phyloP scores from a whole-genome alignment of 2,329 filamentous ascomycete genomes.

The Nothomitra cinnamomea region DNA sequence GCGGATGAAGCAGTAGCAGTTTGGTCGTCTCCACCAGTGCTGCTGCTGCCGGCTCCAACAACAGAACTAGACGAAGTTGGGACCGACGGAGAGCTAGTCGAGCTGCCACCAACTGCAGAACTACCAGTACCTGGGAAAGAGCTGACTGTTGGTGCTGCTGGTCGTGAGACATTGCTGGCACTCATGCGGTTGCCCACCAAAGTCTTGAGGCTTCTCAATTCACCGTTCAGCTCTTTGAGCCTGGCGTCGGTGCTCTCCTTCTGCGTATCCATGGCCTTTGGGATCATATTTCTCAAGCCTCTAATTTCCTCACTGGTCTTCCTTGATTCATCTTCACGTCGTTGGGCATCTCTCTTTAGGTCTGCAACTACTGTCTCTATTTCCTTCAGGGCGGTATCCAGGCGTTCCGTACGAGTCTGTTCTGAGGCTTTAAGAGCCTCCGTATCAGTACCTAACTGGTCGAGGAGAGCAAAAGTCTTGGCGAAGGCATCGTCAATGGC shows the following conservation, averaged over 20 bases:
- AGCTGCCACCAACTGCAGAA: not conserved
- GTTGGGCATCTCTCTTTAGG: slow-evolving; percentile 63
- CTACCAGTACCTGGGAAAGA: not conserved
- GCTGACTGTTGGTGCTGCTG: not conserved
- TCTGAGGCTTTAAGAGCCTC: slow-evolving; percentile 75
- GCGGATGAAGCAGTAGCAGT: not conserved
- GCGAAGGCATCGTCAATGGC: slow-evolving; percentile 87
- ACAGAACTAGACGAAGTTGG: not conserved
- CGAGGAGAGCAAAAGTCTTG: slow-evolving; percentile 75
- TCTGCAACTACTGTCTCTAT: slow-evolving; percentile 70
- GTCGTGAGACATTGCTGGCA: slow-evolving; percentile 13
- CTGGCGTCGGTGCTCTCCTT: slow-evolving; percentile 68
- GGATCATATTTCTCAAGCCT: slow-evolving; percentile 66
- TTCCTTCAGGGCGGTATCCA: slow-evolving; percentile 68
- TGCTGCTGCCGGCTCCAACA: not conserved
- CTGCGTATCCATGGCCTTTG: slow-evolving; percentile 74
- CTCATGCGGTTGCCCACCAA: slow-evolving; percentile 51
- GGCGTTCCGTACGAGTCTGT: slow-evolving; percentile 61
- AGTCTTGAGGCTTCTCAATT: slow-evolving; percentile 84
- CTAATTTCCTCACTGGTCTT: slow-evolving; percentile 76
- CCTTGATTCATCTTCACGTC: slow-evolving; percentile 75
- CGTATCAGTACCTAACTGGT: slow-evolving; percentile 84
- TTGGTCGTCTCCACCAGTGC: slow-evolving; percentile 1
- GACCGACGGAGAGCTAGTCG: not conserved
- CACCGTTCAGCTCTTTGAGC: slow-evolving; percentile 67